Evolutionary conservation across 2,329 filamentous ascomycete species (phyloP).

Genomic region (Calonectria pseudoreteaudii): DNA sequence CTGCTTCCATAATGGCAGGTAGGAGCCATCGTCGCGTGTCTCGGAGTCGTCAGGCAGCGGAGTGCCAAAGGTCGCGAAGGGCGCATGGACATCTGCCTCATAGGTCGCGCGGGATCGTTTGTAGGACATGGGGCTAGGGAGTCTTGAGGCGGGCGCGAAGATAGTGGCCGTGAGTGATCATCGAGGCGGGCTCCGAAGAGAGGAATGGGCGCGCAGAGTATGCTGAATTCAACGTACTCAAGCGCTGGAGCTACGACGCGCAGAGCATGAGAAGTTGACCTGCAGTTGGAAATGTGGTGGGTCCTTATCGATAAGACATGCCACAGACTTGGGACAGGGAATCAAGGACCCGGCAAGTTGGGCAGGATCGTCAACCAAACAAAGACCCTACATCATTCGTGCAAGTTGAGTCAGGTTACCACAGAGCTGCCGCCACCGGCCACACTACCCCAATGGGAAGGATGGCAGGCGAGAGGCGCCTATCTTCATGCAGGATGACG

Average conservation of each 20-base stretch:
- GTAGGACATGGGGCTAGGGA: constrained; percentile 69
- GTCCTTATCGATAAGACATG: constrained; percentile 23
- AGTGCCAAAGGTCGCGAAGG: constrained; percentile 85
- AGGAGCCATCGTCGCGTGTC: constrained; percentile 88
- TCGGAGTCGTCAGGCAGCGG: constrained; percentile 85
- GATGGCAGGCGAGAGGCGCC: neutral
- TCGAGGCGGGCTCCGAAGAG: constrained; percentile 3
- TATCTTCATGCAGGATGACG: neutral
- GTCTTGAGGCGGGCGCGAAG: constrained; percentile 16
- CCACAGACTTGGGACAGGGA: neutral
- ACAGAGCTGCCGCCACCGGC: neutral
- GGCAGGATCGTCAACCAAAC: neutral
- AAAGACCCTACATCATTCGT: neutral
- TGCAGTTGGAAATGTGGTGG: constrained; percentile 5
- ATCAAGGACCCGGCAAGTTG: neutral
- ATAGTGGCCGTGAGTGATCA: constrained; percentile 6
- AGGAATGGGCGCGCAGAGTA: neutral
- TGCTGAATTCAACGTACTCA: neutral
- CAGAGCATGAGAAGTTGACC: neutral
- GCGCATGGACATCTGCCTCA: constrained; percentile 80
- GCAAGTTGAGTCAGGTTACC: neutral
- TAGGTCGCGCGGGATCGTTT: constrained; percentile 85
- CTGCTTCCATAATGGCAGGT: constrained; percentile 97
- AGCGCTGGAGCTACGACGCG: constrained; percentile 13
- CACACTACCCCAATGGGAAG: constrained; percentile 2